Evolutionary conservation across 1,139 yeast species (phyloP), one percentile per base, ranked within the genome.

Genomic region (Debaryomyces singareniensis): DNA sequence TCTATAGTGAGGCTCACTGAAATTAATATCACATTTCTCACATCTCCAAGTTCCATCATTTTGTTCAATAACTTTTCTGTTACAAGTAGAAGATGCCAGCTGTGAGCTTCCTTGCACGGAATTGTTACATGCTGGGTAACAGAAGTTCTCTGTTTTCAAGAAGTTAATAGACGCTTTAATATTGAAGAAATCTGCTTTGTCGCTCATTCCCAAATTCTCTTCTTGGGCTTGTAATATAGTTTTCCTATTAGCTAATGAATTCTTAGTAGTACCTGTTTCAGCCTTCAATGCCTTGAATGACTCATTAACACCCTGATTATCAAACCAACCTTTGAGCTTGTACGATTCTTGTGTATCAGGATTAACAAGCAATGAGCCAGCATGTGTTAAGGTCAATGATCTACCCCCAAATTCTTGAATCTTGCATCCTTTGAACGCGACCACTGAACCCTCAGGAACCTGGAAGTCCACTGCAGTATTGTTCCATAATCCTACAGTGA

Each of bases 261-360:
- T 71, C 16, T 51, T 25, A 10, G 53, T 29, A 5, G 49, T 36
- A 5, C 47, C 28, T 11, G 44, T 38, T 34, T 68, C 73, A 3
- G 45, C 40, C 47, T 75, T 78, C 52, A 83, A 58, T n/a, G 77
- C 61, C 44, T 75, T 74, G 61, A 82, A 86, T 25, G 55, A 60
- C 38, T 75, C 78, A 35, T 65, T 61, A 26, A 68, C 67, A 29
- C 96, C 96, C 43, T 75, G 77, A 29, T 79, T 73, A 48, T 86
- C 95, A 49, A 78, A 93, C 99, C 99, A 93, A 4, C 98, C 97
- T 55, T 86, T 85, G 43, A 93, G 70, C 32, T 75, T 71, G 53
- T 77, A 86, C 5, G 96, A 91, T 53, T 87, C 96, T 12, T 85
- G 80, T 13, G 84, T 73, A 49, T 89, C 96, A 2, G 98, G 98